A percentile compares a stretch with the other conserved stretches of the same genome.
Evolutionary conservation across 257 asterid species (phyloP).

Genomic region (Plantago major): DNA sequence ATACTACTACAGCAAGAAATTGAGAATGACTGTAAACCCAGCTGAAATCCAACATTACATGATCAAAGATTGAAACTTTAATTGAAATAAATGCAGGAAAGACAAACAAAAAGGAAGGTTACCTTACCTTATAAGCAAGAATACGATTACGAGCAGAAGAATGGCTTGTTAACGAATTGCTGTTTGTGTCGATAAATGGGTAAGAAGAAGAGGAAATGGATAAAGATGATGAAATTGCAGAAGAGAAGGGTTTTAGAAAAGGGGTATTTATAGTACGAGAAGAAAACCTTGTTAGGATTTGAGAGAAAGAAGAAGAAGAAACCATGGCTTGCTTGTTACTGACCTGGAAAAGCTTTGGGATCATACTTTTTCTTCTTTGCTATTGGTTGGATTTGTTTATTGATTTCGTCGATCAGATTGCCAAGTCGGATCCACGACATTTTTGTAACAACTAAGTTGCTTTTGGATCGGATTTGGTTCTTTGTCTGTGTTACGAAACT

Average conservation of each 20-base stretch:
- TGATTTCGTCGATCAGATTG: conserved; percentile 15
- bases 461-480: neutral
- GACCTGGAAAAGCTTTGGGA: neutral
- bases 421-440: conserved; percentile 31
- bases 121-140: conserved; percentile 38
- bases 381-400: conserved; percentile 4
- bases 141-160: conserved; percentile 21
- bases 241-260: conserved; percentile 18
- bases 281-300: neutral
- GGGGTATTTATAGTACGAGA: conserved; percentile 27
- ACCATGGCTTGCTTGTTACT: conserved; percentile 17
- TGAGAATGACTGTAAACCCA: neutral
- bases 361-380: neutral
- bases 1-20: neutral
- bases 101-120: neutral
- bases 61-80: neutral
- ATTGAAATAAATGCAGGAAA: neutral
- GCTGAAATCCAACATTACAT: neutral
- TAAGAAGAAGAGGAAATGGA: neutral
- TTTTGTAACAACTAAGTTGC: neutral
- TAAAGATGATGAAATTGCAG: neutral
- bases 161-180: neutral
- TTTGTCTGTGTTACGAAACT: neutral
- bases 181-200: neutral
- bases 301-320: neutral